Base-by-base conservation (phyloP, 495 filamentous ascomycete genomes). In the Neurospora discreta region DNA sequence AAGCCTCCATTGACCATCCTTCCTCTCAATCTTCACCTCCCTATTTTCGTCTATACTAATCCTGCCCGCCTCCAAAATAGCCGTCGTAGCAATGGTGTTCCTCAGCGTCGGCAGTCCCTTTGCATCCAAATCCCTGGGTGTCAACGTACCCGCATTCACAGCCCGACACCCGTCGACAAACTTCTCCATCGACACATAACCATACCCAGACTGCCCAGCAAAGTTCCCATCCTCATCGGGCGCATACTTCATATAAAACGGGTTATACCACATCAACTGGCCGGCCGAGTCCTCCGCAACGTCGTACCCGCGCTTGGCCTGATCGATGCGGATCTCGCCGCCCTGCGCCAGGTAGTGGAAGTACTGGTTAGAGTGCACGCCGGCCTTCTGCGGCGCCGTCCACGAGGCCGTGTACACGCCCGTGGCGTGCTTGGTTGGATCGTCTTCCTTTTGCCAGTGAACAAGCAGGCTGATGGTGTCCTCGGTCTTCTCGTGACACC, bases 141-240 rank as follows among this genome's bases (percentile, higher is more conserved):
- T 92, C 70, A 89, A 85, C 18, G 84, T 83, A 13, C 90, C 89
- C 72, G 91, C 88, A 73, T 95, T 95, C 68, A 97, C 83, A 0
- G 89, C 87, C 11, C 88, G 89, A 75, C 93, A 93, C 4, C 91
- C 93, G 78, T 97, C 93, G 16, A 98, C 90, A 79, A 98, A 97
- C 80, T 98, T 98, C 84, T 98, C 94, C 78, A 97, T 95, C 70
- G 90, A 93, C 73, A 97, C 88, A 78, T 97, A 98, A 16, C 94
- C 93, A 77, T 98, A 98, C 1, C 94, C 94, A 8, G 89, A 91
- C 80, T 97, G 94, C 26, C 94, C 94, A 41, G 86, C 88, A 78
- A 98, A 98, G 81, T 97, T 97, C 20, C 94, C 94, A 79, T 97
- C 92, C 79, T 97, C 94, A 74, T 97, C 94, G 16, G 94, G 94